phyloP scores from a whole-genome alignment of 2,329 filamentous ascomycete genomes.

The Fusarium gaditjirri region DNA sequence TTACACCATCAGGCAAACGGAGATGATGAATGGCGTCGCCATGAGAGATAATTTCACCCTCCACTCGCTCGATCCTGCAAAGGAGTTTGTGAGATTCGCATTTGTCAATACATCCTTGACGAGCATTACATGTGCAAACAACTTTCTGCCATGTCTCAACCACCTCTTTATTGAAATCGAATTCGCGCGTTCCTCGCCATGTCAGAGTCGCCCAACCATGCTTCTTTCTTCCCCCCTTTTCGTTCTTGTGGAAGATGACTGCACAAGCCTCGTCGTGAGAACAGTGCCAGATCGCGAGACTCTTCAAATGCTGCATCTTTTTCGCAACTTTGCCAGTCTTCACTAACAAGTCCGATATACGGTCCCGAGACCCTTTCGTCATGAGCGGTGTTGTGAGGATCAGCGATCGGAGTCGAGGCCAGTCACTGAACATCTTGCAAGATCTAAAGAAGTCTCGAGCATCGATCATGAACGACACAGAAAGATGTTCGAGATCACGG shows the following conservation, averaged over 20 bases:
- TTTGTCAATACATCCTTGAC: neutral
- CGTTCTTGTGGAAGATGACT: neutral
- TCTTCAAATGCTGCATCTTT: neutral
- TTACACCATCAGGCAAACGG: neutral
- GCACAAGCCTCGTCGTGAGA: neutral
- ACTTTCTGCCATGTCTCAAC: neutral
- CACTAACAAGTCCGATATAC: neutral
- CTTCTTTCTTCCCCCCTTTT: neutral
- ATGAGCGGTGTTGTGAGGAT: neutral
- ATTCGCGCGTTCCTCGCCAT: slow-evolving; percentile 1
- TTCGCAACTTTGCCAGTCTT: neutral
- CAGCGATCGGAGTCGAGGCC: neutral
- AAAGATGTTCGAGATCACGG: neutral
- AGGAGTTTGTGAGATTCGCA: neutral
- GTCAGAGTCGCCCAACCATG: neutral
- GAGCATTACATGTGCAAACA: neutral
- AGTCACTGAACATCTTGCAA: neutral
- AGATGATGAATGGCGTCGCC: slow-evolving; percentile 14
- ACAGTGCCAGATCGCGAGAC: neutral
- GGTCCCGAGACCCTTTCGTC: neutral
- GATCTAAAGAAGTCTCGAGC: neutral
- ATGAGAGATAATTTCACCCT: neutral
- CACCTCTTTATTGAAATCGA: neutral
- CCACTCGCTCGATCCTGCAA: neutral
- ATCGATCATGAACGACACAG: neutral